Evolutionary conservation across 1,139 yeast genomes (phyloP).

Genomic region (Candida frijolesensis): DNA sequence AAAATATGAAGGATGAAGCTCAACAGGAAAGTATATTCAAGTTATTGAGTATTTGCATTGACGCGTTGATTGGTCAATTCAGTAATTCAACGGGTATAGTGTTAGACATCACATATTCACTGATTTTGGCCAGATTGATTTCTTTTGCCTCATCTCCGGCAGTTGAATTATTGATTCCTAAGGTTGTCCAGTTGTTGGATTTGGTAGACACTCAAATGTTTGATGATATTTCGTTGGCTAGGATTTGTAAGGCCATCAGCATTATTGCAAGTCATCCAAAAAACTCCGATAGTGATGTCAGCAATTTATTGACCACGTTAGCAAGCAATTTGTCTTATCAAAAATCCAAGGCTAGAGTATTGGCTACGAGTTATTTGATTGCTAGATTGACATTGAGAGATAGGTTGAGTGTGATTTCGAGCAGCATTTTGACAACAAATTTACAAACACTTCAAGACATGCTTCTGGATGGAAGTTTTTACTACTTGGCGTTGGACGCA

Average conservation of each 20-base stretch:
- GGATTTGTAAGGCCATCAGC: conserved; percentile 54
- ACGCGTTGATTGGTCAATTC: conserved; percentile 31
- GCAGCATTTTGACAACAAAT: conserved; percentile 5
- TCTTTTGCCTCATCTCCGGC: conserved; percentile 38
- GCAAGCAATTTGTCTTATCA: conserved; percentile 18
- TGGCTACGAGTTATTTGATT: conserved; percentile 48
- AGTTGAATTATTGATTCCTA: conserved; percentile 24
- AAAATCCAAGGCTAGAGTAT: conserved; percentile 27
- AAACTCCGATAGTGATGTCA: conserved; percentile 13
- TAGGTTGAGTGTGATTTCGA: conserved; percentile 27
- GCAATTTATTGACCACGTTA: conserved; percentile 15
- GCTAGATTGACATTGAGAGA: conserved; percentile 53
- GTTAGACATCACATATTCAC: conserved; percentile 27
- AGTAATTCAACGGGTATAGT: conserved; percentile 16
- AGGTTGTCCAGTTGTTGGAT: conserved; percentile 23
- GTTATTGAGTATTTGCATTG: conserved; percentile 26
- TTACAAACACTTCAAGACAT: conserved; percentile 17
- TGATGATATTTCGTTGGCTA: conserved; percentile 37
- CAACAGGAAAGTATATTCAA: conserved; percentile 19
- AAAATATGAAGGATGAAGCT: conserved; percentile 23
- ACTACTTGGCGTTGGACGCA: conserved; percentile 43
- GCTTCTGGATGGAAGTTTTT: conserved; percentile 23
- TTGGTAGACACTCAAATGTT: conserved; percentile 26
- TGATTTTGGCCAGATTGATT: conserved; percentile 33
- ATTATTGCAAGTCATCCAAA: conserved; percentile 54